Base-by-base conservation (phyloP, 176 grass and related monocot species). In the Poa pratensis region DNA sequence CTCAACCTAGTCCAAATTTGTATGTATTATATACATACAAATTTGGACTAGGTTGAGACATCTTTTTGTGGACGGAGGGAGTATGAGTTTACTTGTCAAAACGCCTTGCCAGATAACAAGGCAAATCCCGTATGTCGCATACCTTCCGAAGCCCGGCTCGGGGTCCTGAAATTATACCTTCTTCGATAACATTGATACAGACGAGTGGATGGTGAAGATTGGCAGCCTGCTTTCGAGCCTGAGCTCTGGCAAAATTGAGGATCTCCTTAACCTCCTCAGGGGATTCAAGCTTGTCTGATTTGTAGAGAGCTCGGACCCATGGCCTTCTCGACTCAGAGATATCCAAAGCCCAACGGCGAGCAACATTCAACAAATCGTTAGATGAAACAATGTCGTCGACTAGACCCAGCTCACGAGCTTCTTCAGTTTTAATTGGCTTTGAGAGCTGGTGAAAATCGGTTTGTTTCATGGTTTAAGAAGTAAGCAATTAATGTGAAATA, bases 291-390 rank as follows among this genome's bases (percentile, higher is more conserved):
- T 92, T 95, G 37, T 98, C 91, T 14, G 89, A 89, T 73, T 87
- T 98, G 89, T 95, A 92, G 40, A 98, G 92, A 66, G 86, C 93
- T 85, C 84, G 91, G 62, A 92, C 65, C 93, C 95, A 98, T 49
- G 91, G 91, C 30, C 52, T 90, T 79, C 78, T 95, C 11, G 74
- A 87, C 45, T 98, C 91, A 46, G 43, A 87, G 72, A 98, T 92
- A 85, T 95, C 95, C 57, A 98, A 87, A 82, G 95, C 93, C 91
- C 91, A 98, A 62, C 52, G 51, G 24, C 83, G 85, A 51, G 93
- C 91, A 48, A 81, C 85, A 76, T 79, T 85, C 55, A 98, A 75
- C 68, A 98, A 91, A 79, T 95, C 93, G 61, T 93, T 86, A 74
- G 89, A 68, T 57, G 89, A 89, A 88, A 93, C 91, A 63, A 98